Evolutionary conservation across 768 basidiomycete species (phyloP), one percentile per base, ranked within the genome.

Genomic region (Pulveroboletus sp.): DNA sequence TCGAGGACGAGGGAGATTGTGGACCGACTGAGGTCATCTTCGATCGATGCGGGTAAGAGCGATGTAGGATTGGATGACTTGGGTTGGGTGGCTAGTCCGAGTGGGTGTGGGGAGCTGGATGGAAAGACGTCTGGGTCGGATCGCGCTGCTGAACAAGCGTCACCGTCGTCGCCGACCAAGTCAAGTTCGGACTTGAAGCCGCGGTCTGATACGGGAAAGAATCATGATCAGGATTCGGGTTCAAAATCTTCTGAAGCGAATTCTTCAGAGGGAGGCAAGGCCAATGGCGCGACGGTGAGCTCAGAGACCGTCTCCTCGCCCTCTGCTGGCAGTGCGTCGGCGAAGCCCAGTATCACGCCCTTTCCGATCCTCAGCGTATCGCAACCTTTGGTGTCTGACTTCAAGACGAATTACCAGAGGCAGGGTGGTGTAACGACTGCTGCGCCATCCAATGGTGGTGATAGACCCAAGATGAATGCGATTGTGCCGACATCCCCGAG

Each of bases 1-100:
- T 64, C 64, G 23, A 51, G 59, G 35, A 64, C 63, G 50, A 58
- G 64, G n/a, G 63, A 66, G 50, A 66, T 64, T 32, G 59, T 64
- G 1, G 63, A 64, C 43, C 54, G 51, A 33, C n/a, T 64, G 49
- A 54, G 61, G 45, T 64, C 59, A 35, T 58, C 52, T 37, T 62
- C 61, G 32, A 43, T 64, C 9, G 61, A 62, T 47, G 47, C 25
- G 12, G 62, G 62, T 6, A 62, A 52, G 44, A 51, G 48, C 17
- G 31, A 35, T 35, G 35, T 24, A 7, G 51, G 27, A 5, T 17
- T 29, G 36, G 53, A 63, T 20, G 5, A 20, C 29, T 33, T 57
- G 40, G 52, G 50, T 4, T 60, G 61, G 61, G 16, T 45, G 45
- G 53, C 49, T 40, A n/a, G 57, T 40, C 43, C 49, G 5, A 25